Evolutionary conservation across 2,329 filamentous ascomycete species (phyloP).

Genomic region (Paracoccidioides brasiliensis): DNA sequence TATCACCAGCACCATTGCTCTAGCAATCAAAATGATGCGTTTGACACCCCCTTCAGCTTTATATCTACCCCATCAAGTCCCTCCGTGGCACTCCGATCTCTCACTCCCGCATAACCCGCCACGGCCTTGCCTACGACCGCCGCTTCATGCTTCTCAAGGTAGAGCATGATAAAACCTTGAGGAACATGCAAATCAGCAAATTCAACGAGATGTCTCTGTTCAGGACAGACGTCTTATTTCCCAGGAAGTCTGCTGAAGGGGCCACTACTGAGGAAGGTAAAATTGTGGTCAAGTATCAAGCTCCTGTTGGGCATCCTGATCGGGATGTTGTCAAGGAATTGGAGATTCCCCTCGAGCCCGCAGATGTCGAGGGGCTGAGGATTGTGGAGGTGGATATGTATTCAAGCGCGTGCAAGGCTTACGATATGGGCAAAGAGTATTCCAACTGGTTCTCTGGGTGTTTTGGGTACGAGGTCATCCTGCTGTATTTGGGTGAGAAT

Average conservation of each 20-base stretch:
- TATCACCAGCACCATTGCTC: not conserved
- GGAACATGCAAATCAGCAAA: constrained; percentile 47
- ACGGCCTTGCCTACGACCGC: constrained; percentile 54
- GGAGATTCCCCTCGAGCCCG: constrained; percentile 45
- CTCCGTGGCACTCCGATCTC: constrained; percentile 48
- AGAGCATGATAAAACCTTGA: constrained; percentile 23
- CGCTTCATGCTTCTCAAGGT: constrained; percentile 56
- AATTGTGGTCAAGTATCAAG: constrained; percentile 29
- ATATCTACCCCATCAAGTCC: constrained; percentile 62
- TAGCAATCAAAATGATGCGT: not conserved
- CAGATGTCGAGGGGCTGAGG: constrained; percentile 30
- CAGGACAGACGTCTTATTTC: constrained; percentile 39
- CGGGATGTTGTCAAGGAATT: constrained; percentile 29
- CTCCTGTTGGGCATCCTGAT: constrained; percentile 11
- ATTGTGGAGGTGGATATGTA: constrained; percentile 46
- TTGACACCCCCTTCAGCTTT: constrained; percentile 37
- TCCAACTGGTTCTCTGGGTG: constrained; percentile 55
- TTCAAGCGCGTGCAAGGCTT: constrained; percentile 44
- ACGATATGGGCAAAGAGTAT: constrained; percentile 48
- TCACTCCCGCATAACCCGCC: constrained; percentile 42
- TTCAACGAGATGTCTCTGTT: constrained; percentile 53
- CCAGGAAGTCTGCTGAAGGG: constrained; percentile 9
- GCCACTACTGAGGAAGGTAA: constrained; percentile 7
- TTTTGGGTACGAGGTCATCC: constrained; percentile 48
- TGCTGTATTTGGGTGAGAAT: constrained; percentile 53